Evolutionary conservation across 2,329 filamentous ascomycete species (phyloP), one percentile per base, ranked within the genome.

Genomic region (Botryotinia globosa): DNA sequence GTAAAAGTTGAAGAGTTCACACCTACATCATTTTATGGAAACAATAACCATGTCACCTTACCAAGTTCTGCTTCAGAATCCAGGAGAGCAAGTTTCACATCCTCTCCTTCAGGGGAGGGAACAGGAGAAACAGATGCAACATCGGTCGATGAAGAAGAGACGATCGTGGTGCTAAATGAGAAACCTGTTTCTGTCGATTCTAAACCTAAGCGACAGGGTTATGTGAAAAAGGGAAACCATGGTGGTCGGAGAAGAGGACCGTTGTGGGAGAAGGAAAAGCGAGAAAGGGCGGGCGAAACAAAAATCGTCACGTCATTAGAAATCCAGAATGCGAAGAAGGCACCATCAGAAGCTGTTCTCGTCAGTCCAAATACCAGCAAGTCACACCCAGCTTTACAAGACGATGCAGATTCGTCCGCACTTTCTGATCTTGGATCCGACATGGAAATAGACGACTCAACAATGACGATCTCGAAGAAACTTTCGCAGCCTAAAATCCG

Each of bases 71-170:
- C 48, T 6, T 64, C 67, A 3, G 71, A 74, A 58, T 76, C 74
- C 5, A 54, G 34, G 71, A 70, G 48, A 73, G 42, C 22, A 18
- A 72, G 51, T 63, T 73, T 72, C n/a, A 48, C 58, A 29, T 58
- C 73, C 12, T 70, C 73, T 12, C 70, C 71, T 18, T 77, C 78
- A 29, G 75, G 71, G 8, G 75, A 77, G n/a, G 66, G 22, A 37
- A 69, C 29, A 48, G 66, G 42, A 16, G 66, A 69, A 45, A 81
- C 79, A 5, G 80, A 81, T 74, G 80, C 77, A 32, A 81, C 80
- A 34, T 81, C 80, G 48, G 78, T 79, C 25, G 79, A 81, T 65
- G 79, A 81, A 45, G 80, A 81, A 51, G 80, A 81, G 42, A 78
- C 77, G 4, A 79, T 80, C 68, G 72, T 80, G 34, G 78, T 80